Percentiles rank a stretch among this genome's conserved stretches.
Evolutionary conservation across 805 yeast species (phyloP).

Genomic region (Kuraishia ogatae): DNA sequence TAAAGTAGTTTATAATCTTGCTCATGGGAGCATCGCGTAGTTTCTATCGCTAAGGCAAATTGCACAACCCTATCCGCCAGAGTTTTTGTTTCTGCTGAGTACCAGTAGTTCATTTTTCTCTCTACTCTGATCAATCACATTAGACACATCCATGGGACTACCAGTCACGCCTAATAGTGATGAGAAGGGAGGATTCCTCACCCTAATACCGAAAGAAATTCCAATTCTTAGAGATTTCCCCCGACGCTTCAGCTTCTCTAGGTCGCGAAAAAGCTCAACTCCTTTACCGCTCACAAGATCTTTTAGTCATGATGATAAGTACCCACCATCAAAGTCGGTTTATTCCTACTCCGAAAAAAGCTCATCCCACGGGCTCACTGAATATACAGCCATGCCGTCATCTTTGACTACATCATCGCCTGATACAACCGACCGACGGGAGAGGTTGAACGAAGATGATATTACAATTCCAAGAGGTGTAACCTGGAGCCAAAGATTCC

Average conservation of each 20-base stretch:
- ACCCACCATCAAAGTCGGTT: neutral
- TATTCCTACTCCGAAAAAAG: neutral
- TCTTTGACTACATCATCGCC: too few species aligned
- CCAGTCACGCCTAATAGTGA: neutral
- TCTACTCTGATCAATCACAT: neutral
- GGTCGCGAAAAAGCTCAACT: neutral
- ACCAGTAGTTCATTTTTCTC: neutral
- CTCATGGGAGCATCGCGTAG: neutral
- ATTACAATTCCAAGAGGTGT: neutral
- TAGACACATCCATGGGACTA: neutral
- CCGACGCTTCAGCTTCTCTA: neutral
- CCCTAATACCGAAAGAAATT: neutral
- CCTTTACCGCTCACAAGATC: neutral
- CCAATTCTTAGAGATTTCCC: neutral
- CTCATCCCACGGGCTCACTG: neutral
- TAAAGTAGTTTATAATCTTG: neutral
- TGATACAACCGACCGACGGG: neutral
- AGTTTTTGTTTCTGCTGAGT: neutral
- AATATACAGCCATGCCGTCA: neutral
- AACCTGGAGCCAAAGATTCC: neutral
- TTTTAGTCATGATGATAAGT: neutral
- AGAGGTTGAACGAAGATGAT: neutral
- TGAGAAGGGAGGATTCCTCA: neutral
- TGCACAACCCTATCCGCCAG: neutral
- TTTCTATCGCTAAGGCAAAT: too few species aligned